Evolutionary conservation across 352 stramenopile genomes (phyloP), one percentile per base, ranked within the genome.

Genomic region (Phytophthora agathidicida): DNA sequence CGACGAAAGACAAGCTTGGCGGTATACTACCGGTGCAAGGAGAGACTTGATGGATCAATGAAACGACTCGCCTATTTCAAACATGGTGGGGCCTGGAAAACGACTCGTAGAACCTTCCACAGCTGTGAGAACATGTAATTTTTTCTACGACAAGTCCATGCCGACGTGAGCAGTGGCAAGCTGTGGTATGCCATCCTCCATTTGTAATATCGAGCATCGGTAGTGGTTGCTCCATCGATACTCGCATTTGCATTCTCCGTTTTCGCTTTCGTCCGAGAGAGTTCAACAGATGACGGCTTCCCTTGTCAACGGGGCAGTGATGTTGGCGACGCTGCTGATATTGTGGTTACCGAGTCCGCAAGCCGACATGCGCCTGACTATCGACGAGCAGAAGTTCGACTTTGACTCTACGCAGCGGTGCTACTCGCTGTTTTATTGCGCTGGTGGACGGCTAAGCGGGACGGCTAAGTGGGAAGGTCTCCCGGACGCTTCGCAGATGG

Each of bases 11-110:
- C 14, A n/a, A 11, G 41, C 13, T 37, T 4, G 31, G 39, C 35
- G 9, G 16, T 22, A 46, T 6, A 33, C 22, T 35, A 24, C 22
- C 11, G 26, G 26, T 49, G 39, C 39, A 47, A 35, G 23, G 16
- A 37, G 17, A 22, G 20, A 38, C 43, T 42, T 22, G 16, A 19
- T 33, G 27, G 37, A 31, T 45, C 35, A 36, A 51, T 17, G 47
- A 56, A 56, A 61, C 58, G 42, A 67, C 58, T 56, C 54, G 10
- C 56, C 35, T 55, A 62, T 63, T 63, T 63, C 44, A 43, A 52
- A 57, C 45, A 32, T 24, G 1, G 20, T 28, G n/a, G n/a, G n/a
- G n/a, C 13, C 24, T 55, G 26, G 33, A 52, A 60, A 45, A 39
- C 36, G 36, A 49, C 35, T 22, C 33, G 35, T 37, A 33, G 14